Percentiles rank a stretch among this genome's conserved stretches.
Evolutionary conservation across 1,139 yeast species (phyloP).

Genomic region (Geotrichum phurueaensis): DNA sequence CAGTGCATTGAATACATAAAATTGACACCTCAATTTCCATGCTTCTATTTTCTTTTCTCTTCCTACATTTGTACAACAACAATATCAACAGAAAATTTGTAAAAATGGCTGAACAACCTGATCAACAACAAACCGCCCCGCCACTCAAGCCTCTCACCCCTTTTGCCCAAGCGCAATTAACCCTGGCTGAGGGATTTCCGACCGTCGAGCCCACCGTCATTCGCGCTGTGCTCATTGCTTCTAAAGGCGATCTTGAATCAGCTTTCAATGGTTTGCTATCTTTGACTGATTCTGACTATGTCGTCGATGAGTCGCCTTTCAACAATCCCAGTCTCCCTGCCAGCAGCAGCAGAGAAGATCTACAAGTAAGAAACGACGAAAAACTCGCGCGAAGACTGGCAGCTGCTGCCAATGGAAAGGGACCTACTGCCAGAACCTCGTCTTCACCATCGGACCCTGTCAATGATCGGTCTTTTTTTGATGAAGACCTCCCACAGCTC

Average conservation of each 20-base stretch:
- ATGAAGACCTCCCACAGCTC: constrained; percentile 56
- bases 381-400: constrained; percentile 64
- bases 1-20: neutral
- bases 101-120: neutral
- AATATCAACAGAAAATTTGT: neutral
- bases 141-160: constrained; percentile 57
- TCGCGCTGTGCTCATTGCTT: constrained; percentile 77
- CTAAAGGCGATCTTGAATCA: constrained; percentile 73
- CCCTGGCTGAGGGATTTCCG: constrained; percentile 78
- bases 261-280: constrained; percentile 84
- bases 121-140: constrained; percentile 42
- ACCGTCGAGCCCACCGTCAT: constrained; percentile 60
- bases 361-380: constrained; percentile 70
- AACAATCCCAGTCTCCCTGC: constrained; percentile 20
- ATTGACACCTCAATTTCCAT: neutral
- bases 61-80: neutral
- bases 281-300: constrained; percentile 68
- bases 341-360: constrained; percentile 15
- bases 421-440: neutral
- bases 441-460: neutral
- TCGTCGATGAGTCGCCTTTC: constrained; percentile 41
- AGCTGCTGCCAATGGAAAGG: constrained; percentile 3
- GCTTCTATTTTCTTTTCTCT: neutral
- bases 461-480: constrained; percentile 41
- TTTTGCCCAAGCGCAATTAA: constrained; percentile 44